Percentiles rank a stretch among this genome's conserved stretches.
These are phyloP conservation scores for Acmispon strigosus DNA, from an alignment of 306 rosid species.

Conservation along the genomic window DNA sequence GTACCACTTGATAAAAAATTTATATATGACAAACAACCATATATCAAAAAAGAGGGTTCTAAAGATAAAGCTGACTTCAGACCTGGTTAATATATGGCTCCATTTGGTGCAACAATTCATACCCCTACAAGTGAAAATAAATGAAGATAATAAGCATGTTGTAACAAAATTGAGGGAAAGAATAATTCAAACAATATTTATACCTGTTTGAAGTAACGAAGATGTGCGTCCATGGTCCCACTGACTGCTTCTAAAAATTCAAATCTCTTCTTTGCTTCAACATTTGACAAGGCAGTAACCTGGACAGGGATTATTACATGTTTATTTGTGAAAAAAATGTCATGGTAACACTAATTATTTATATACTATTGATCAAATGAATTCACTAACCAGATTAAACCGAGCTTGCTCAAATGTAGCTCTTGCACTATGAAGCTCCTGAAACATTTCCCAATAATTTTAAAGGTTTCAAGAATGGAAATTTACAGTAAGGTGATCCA, in stretches of 20 bases:
- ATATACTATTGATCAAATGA: not conserved
- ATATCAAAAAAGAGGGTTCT: not conserved
- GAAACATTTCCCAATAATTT: slow-evolving; percentile 30
- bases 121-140: slow-evolving; percentile 37
- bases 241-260: slow-evolving; percentile 99
- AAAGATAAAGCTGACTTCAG: slow-evolving; percentile 12
- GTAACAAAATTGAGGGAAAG: not conserved
- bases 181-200: slow-evolving; percentile 15
- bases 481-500: slow-evolving; percentile 2
- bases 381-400: slow-evolving; percentile 68
- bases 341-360: slow-evolving; percentile 1
- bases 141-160: slow-evolving; percentile 32
- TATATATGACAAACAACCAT: not conserved
- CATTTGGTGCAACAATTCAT: slow-evolving; percentile 53
- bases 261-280: slow-evolving; percentile 97
- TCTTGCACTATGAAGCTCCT: slow-evolving; percentile 97
- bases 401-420: slow-evolving; percentile 96
- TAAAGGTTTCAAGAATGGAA: slow-evolving; percentile 20
- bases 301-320: slow-evolving; percentile 29
- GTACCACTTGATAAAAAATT: not conserved
- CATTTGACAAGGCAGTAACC: slow-evolving; percentile 92
- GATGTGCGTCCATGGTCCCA: slow-evolving; percentile 99
- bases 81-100: slow-evolving; percentile 97
- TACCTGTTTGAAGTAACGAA: slow-evolving; percentile 98
- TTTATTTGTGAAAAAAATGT: slow-evolving; percentile 6